Base-by-base conservation (phyloP, 1,139 yeast genomes). In the Yamadazyma buinensis region DNA sequence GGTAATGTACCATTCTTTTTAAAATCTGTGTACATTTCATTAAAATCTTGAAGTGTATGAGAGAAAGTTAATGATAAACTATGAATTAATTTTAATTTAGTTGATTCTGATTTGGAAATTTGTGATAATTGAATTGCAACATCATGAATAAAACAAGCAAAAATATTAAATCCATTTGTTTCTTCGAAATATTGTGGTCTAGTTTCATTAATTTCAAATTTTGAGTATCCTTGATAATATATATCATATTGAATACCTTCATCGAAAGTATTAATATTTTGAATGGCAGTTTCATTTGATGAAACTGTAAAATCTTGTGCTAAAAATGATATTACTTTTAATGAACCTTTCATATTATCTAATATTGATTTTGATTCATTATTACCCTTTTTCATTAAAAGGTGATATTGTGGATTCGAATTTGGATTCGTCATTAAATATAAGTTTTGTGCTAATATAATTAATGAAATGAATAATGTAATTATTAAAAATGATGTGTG, bases 311-410 rank as follows among this genome's bases (percentile, higher is more conserved):
- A 64, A 46, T 79, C 84, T 28, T 69, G 64, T 0, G 83, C 80
- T 37, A 79, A 55, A 44, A 72, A 77, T 0, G 84, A 71, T 10
- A 77, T 51, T 42, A 77, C 61, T 42, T 66, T 67, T 32, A 78
- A 54, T 13, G 76, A 73, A 39, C 75, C 80, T 36, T 70, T 61
- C 9, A 75, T 61, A 8, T 33, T 30, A 18, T 19, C 29, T 28
- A 46, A 36, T 4, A 42, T 32, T 1, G 19, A 23, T 7, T 24
- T 26, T 1, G 47, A 36, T 32, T 42, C 42, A 26, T 44, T 46
- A 30, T 43, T 46, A 7, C 46, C 48, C 25, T 35, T 36, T 25
- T 26, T 31, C 23, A 46, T 29, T 8, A 13, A n/a, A 7, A 46
- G 23, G 10, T 38, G 23, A 22, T 42, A 41, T 29, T 46, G 49